Evolutionary conservation across 192 early-diverging fungal genomes (phyloP), one percentile per base, ranked within the genome.

Genomic region (Dissophora ornata): DNA sequence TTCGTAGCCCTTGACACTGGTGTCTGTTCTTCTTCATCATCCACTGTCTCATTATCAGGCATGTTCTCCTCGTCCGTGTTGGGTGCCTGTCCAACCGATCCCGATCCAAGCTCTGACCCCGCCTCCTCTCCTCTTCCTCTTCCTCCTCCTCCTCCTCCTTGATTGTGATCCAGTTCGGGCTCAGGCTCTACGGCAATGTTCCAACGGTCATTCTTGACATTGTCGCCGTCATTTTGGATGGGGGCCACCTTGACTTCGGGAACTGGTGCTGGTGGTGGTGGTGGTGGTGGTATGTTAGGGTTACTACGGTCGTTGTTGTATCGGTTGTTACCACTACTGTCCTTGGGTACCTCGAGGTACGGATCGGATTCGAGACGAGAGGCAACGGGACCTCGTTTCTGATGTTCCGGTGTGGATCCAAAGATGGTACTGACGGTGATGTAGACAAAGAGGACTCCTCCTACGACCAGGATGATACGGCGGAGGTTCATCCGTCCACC

Each of bases 361-460:
- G 64, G 64, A 46, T 77, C 73, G 19, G 45, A 19, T 40, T 77
- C 73, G 12, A 64, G 64, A 24, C 73, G 57, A 19, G 36, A 9
- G 34, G 38, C 36, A 0, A 47, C 21, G 8, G 73, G 73, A 12
- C 54, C 60, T n/a, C 18, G 9, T 6, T 42, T 34, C 3, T 33
- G 19, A 36, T 49, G 59, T 18, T 52, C 64, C 0, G 73, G 64
- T 2, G 56, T 34, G n/a, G 73, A 40, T 1, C 64, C 64, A 57
- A 77, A 62, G 46, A 67, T 33, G 9, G 73, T 77, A 1, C 58
- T 51, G 58, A 77, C n/a, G 34, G 59, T 62, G 65, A 77, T 77
- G 26, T 77, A 77, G 47, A 57, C 46, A 67, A 77, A 77, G 24
- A 77, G 64, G 4, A 77, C 29, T 19, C 73, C 73, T 44, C 73